Percentiles rank a stretch among this genome's conserved stretches.
Conservation (phyloP, 345 rosid genomes). For the Corymbia maculata region DNA sequence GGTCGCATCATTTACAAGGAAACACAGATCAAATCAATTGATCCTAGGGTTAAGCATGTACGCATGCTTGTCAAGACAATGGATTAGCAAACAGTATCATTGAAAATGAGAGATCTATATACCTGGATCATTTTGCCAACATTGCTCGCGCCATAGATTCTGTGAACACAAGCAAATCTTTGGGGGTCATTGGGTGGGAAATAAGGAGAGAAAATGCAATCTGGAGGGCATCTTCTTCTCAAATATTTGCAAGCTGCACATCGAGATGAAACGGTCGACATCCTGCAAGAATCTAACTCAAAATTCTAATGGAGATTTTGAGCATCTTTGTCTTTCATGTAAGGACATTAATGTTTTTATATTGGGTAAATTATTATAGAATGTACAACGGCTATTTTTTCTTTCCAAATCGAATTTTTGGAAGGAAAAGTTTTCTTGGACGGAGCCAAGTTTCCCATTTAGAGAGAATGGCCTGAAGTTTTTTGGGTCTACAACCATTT, state of each 20-base stretch:
- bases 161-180: conserved; percentile 50
- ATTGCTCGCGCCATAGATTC: conserved; percentile 71
- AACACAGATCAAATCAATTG: background rate
- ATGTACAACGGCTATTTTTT: conserved; percentile 28
- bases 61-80: background rate
- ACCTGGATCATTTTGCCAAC: conserved; percentile 68
- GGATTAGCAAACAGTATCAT: background rate
- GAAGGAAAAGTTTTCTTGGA: background rate
- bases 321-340: background rate
- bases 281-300: background rate
- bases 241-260: conserved; percentile 67
- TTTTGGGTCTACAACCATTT: background rate
- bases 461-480: background rate
- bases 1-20: background rate
- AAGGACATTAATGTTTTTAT: background rate
- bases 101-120: background rate
- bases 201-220: conserved; percentile 62
- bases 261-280: conserved; percentile 9
- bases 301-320: background rate
- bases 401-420: background rate
- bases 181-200: conserved; percentile 47
- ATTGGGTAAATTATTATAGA: background rate
- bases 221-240: conserved; percentile 58
- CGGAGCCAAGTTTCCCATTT: background rate
- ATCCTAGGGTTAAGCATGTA: background rate